A percentile compares a stretch with the other conserved stretches of the same genome.
Evolutionary conservation across 1,284 basidiomycete species (phyloP).

Genomic region (Fomes fomentarius): DNA sequence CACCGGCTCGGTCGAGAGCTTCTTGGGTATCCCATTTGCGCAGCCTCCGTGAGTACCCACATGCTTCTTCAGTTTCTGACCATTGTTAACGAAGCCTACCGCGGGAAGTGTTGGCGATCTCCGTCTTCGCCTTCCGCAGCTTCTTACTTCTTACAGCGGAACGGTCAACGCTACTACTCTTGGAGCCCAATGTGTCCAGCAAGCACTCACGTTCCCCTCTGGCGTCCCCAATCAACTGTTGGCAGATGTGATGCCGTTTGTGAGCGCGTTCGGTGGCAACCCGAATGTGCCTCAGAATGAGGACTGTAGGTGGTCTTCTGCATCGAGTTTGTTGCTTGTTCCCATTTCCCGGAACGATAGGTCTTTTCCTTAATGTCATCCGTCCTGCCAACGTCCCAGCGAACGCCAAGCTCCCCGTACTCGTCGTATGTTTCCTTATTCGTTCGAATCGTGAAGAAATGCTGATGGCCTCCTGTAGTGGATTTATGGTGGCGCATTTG

Average conservation of each 20-base stretch:
- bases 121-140: conserved; percentile 48
- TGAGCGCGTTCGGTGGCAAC: background rate
- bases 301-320: conserved; percentile 45
- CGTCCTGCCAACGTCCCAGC: conserved; percentile 44
- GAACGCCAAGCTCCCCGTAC: conserved; percentile 52
- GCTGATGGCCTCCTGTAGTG: background rate
- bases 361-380: conserved; percentile 60
- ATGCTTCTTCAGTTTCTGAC: no score
- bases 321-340: conserved; percentile 9
- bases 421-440: conserved; percentile 41
- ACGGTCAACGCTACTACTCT: conserved; percentile 42
- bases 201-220: conserved; percentile 25
- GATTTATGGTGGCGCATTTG: background rate
- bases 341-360: conserved; percentile 30
- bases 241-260: conserved; percentile 25
- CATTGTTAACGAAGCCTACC: no score
- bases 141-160: conserved; percentile 42
- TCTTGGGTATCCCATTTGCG: conserved; percentile 58
- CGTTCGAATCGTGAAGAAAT: background rate
- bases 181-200: conserved; percentile 54
- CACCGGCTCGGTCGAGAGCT: conserved; percentile 35
- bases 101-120: conserved; percentile 22
- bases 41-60: conserved; percentile 42
- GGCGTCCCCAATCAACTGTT: conserved; percentile 36
- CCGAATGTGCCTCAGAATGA: conserved; percentile 36